Percentiles rank a stretch among this genome's conserved stretches.
Evolutionary conservation across 306 rosid genomes (phyloP).

Genomic region (Trifolium repens): DNA sequence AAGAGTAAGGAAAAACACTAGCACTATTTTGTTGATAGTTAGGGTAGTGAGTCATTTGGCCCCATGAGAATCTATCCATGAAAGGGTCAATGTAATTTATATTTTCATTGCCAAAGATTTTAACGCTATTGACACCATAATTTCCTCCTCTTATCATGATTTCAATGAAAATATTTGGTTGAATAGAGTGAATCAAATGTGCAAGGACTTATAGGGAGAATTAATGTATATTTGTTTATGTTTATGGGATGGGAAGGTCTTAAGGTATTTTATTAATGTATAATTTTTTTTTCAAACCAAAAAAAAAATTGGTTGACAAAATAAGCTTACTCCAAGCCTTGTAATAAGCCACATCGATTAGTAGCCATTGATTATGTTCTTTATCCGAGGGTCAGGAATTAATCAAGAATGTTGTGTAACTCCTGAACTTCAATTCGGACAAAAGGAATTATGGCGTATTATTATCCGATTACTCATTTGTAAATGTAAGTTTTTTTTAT

Average conservation of each 20-base stretch:
- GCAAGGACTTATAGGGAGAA: slow-evolving; percentile 32
- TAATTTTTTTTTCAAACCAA: too few relatives aligned
- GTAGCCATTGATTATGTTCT: slow-evolving; percentile 42
- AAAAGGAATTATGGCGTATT: slow-evolving; percentile 59
- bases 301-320: slow-evolving; percentile 32
- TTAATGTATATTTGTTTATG: slow-evolving; percentile 12
- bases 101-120: slow-evolving; percentile 28
- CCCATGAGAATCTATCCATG: neutral
- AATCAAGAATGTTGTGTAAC: slow-evolving; percentile 48
- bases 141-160: slow-evolving; percentile 16
- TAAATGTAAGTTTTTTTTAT: neutral
- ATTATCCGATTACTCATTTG: slow-evolving; percentile 25
- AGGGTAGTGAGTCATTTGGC: slow-evolving; percentile 16
- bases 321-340: slow-evolving; percentile 50
- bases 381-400: slow-evolving; percentile 51
- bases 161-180: slow-evolving; percentile 43
- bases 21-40: slow-evolving; percentile 22
- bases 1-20: slow-evolving; percentile 11
- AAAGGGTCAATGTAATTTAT: slow-evolving; percentile 16
- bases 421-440: slow-evolving; percentile 60
- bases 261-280: neutral
- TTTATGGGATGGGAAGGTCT: slow-evolving; percentile 15
- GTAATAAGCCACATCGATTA: slow-evolving; percentile 51
- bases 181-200: slow-evolving; percentile 4
- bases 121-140: slow-evolving; percentile 19